phyloP scores from a whole-genome alignment of 2,329 filamentous ascomycete genomes.

The Fusarium poae region DNA sequence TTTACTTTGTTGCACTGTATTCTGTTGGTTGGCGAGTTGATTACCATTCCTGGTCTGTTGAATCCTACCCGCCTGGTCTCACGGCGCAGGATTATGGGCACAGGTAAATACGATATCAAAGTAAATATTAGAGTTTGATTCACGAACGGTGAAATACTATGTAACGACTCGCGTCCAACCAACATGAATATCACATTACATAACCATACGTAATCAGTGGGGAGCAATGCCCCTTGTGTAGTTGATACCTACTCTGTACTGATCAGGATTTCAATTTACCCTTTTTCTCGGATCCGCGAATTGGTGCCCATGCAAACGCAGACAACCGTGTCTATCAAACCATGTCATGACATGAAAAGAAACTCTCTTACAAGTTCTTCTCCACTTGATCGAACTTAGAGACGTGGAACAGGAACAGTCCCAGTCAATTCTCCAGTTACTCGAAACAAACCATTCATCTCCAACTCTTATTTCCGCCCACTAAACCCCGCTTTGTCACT shows the following conservation, averaged over 20 bases:
- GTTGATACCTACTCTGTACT: background rate
- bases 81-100: background rate
- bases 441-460: conserved; percentile 33
- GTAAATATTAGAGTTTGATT: conserved; percentile 17
- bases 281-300: conserved; percentile 23
- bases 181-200: background rate
- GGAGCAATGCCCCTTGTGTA: conserved; percentile 4
- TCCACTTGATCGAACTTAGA: conserved; percentile 4
- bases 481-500: conserved; percentile 20
- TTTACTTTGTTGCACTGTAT: background rate
- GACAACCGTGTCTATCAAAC: conserved; percentile 11
- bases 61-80: background rate
- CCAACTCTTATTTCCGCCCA: conserved; percentile 33
- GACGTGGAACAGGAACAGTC: background rate
- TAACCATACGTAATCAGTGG: background rate
- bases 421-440: conserved; percentile 5
- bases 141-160: conserved; percentile 17
- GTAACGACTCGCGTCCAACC: conserved; percentile 21
- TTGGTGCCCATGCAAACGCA: conserved; percentile 16
- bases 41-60: conserved; percentile 10
- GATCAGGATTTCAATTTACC: background rate
- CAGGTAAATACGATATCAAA: background rate
- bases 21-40: conserved; percentile 12
- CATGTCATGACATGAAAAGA: background rate
- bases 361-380: background rate